phyloP scores from a whole-genome alignment of 768 basidiomycete species.

The Russula vinacea region DNA sequence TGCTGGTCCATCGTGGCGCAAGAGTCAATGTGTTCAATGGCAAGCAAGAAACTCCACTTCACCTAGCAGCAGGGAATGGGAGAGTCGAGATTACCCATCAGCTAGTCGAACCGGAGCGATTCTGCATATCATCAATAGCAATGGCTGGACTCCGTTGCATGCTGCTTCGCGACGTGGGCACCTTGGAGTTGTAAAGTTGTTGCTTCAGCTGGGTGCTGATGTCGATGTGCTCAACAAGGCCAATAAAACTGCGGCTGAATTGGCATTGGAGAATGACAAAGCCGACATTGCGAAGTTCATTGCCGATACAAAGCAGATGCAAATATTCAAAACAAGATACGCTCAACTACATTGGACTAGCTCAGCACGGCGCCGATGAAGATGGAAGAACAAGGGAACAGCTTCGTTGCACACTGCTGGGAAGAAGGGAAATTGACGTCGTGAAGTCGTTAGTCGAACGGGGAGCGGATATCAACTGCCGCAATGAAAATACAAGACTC shows the following conservation, averaged over 20 bases:
- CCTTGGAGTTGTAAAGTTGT: too few species aligned
- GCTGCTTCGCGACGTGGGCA: too few species aligned
- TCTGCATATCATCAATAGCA: background rate
- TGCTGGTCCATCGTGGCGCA: too few species aligned
- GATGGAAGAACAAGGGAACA: background rate
- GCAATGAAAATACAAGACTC: background rate
- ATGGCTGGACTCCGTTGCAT: background rate
- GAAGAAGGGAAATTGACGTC: background rate
- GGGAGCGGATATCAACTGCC: background rate
- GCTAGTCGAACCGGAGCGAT: background rate
- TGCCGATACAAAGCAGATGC: background rate
- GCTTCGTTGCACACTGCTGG: background rate
- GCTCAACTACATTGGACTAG: background rate
- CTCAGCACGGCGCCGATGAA: background rate
- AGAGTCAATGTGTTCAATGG: background rate
- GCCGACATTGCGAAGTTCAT: background rate
- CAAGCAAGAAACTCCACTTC: background rate
- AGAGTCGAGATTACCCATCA: background rate
- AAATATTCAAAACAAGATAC: background rate
- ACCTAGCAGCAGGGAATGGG: background rate
- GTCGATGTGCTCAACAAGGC: background rate
- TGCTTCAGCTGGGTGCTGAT: too few species aligned
- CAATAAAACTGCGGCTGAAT: background rate
- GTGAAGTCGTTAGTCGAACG: background rate
- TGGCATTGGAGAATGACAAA: background rate